Evolutionary conservation across 768 basidiomycete genomes (phyloP), one percentile per base, ranked within the genome.

Genomic region (Pholiota molesta): DNA sequence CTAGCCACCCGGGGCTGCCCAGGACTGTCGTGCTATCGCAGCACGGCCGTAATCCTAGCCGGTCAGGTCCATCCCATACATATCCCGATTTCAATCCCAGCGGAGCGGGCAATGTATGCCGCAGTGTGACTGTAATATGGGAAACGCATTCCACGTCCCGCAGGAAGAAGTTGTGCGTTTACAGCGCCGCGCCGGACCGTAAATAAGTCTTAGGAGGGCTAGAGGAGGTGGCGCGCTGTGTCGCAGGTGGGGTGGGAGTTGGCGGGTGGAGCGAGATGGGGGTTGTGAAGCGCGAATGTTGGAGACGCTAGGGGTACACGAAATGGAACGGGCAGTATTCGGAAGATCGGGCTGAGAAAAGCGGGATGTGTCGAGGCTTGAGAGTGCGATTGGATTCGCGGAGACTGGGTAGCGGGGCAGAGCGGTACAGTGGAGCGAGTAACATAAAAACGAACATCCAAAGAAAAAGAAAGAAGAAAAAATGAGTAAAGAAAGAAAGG

Each of bases 391-490:
- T 10, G 21, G n/a, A 45, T 26, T 13, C 23, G 47, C 23, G 19
- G 56, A 47, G 44, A 47, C 17, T 28, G 56, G 19, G 26, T 21
- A 17, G 44, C 26, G 37, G 33, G 29, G 33, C 33, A 37, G 53
- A 19, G 28, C 31, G 5, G 42, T 2, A 7, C 31, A 31, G 10
- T 29, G 42, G 40, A 35, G 23, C 19, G 19, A n/a, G 23, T 40
- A 23, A 4, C 52, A 29, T 1, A 55, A n/a, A 31, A 51, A 19
- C 55, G 19, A 40, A 28, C 23, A 16, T 17, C 31, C 49, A 23
- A 52, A 2, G 26, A 54, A 21, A 55, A 13, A 59, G 8, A 33
- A 63, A 31, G 29, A 52, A 55, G 52, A 29, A 60, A 37, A 55
- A 44, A 17, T 52, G 26, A 26, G 26, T 26, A 26, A 26, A 21